phyloP scores from a whole-genome alignment of 352 stramenopile genomes.

The Globisporangium recalcitrans region DNA sequence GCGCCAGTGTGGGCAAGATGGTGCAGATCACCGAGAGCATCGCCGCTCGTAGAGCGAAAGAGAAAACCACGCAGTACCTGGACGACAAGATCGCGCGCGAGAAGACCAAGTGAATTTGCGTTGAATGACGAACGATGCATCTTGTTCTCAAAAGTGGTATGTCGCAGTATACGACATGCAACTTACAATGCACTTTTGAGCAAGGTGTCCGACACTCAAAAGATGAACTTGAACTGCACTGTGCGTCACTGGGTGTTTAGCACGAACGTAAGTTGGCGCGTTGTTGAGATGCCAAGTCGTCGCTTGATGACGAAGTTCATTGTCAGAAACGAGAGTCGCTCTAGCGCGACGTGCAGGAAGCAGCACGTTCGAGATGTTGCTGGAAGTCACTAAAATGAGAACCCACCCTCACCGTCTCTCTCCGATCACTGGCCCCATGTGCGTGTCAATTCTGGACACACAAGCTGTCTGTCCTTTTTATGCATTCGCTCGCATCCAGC shows the following conservation, averaged over 20 bases:
- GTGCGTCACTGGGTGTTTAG: not conserved
- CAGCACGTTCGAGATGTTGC: constrained; percentile 16
- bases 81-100: constrained; percentile 68
- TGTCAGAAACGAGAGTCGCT: constrained; percentile 13
- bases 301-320: constrained; percentile 15
- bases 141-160: too few relatives aligned
- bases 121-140: too few relatives aligned
- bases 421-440: not conserved
- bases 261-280: not conserved
- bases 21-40: constrained; percentile 65
- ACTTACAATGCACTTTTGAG: too few relatives aligned
- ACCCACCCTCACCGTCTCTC: too few relatives aligned
- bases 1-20: constrained; percentile 73
- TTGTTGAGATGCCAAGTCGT: not conserved
- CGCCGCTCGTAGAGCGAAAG: constrained; percentile 54
- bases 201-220: too few relatives aligned
- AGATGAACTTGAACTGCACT: not conserved
- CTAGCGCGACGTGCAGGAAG: constrained; percentile 20
- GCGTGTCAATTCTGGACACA: not conserved
- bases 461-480: not conserved
- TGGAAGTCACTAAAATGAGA: too few relatives aligned
- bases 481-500: not conserved
- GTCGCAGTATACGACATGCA: too few relatives aligned
- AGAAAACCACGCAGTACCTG: constrained; percentile 76
- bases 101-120: constrained; percentile 23